Evolutionary conservation across 2,329 filamentous ascomycete genomes (phyloP).

Genomic region (Fusarium graminum): DNA sequence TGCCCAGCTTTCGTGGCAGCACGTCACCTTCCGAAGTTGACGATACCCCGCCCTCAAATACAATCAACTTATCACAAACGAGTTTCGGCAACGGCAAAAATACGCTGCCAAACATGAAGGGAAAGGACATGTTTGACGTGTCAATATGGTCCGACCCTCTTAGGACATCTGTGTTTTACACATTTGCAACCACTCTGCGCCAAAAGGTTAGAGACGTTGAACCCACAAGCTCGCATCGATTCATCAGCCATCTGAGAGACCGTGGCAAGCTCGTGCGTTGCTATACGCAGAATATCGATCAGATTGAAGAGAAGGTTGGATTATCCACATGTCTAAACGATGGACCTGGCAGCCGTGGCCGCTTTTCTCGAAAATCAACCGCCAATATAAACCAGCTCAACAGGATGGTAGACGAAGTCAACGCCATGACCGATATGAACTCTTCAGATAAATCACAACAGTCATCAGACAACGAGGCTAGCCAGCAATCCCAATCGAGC

Average conservation of each 20-base stretch:
- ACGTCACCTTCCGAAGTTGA: conserved; percentile 61
- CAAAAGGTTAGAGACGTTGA: conserved; percentile 73
- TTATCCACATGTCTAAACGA: conserved; percentile 71
- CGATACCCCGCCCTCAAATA: conserved; percentile 58
- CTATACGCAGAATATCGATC: conserved; percentile 83
- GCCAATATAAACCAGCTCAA: conserved; percentile 53
- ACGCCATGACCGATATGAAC: conserved; percentile 34
- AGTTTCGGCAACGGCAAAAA: conserved; percentile 51
- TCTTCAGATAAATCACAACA: conserved; percentile 42
- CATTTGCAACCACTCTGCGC: conserved; percentile 76
- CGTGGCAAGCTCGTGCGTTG: conserved; percentile 76
- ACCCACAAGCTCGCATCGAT: conserved; percentile 75
- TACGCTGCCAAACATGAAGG: conserved; percentile 73
- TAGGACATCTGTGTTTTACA: conserved; percentile 78
- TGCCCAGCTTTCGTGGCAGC: conserved; percentile 54
- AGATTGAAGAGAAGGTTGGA: conserved; percentile 78
- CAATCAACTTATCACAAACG: conserved; percentile 56
- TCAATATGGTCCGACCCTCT: conserved; percentile 77
- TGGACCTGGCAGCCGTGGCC: conserved; percentile 71
- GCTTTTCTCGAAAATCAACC: conserved; percentile 67
- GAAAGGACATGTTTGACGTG: conserved; percentile 77
- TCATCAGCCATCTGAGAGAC: conserved; percentile 76
- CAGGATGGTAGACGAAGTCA: conserved; percentile 56
- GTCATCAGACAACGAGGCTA: conserved; percentile 40
- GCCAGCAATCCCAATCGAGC: conserved; percentile 32